A percentile compares a stretch with the other conserved stretches of the same genome.
Evolutionary conservation across 306 rosid species (phyloP).

Genomic region (Quercus alba): DNA sequence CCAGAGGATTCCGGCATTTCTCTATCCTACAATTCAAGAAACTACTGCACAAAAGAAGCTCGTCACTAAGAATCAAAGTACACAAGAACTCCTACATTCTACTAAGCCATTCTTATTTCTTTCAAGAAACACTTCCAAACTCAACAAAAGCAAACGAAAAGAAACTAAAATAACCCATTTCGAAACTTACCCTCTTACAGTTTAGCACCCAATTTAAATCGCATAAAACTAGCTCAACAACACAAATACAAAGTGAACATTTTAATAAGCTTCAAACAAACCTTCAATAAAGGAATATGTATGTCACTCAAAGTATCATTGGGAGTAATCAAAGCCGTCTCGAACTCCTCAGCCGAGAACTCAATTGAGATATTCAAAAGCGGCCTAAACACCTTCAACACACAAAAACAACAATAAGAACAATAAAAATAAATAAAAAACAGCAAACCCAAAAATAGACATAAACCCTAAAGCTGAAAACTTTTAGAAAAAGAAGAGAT

Average conservation of each 20-base stretch:
- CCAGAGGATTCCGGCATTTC: neutral
- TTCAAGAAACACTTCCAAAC: neutral
- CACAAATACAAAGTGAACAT: neutral
- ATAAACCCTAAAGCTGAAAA: conserved; percentile 28
- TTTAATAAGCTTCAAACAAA: conserved; percentile 14
- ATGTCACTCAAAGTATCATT: conserved; percentile 88
- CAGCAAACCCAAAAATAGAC: neutral
- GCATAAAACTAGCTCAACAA: conserved; percentile 11
- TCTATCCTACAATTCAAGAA: neutral
- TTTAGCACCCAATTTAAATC: conserved; percentile 8
- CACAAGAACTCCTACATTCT: neutral
- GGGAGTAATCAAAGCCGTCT: conserved; percentile 88
- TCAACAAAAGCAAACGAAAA: neutral
- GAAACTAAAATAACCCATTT: neutral
- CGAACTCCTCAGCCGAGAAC: conserved; percentile 94
- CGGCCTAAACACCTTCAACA: conserved; percentile 76
- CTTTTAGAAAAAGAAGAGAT: conserved; percentile 25
- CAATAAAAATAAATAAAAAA: neutral
- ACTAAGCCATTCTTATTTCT: conserved; percentile 10
- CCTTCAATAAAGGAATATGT: conserved; percentile 96
- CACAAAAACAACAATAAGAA: neutral
- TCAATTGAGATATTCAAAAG: conserved; percentile 74
- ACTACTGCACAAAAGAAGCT: neutral
- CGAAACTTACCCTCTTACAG: neutral
- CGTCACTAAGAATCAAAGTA: neutral